Conservation (phyloP, 148 eudicot genomes). For the Agrostemma githago region DNA sequence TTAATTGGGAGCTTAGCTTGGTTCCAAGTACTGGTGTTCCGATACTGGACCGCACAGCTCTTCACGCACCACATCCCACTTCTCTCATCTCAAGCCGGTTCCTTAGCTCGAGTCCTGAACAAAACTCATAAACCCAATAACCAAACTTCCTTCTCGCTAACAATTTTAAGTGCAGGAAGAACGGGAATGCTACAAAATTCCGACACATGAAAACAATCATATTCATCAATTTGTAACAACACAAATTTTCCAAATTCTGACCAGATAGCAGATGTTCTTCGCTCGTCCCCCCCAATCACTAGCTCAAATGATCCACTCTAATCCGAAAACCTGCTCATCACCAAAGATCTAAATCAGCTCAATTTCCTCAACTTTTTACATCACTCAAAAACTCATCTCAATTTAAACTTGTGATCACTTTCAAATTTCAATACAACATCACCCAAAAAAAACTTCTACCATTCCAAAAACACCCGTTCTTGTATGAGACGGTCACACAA, state of each 20-base stretch:
- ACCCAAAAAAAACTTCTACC: too few species aligned
- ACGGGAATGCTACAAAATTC: constrained; percentile 20
- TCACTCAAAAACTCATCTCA: background rate
- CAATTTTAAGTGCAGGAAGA: constrained; percentile 19
- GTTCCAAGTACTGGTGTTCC: constrained; percentile 23
- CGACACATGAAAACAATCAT: constrained; percentile 25
- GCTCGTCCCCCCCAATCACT: background rate
- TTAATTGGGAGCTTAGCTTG: constrained; percentile 27
- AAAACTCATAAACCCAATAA: constrained; percentile 23
- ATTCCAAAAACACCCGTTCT: too few species aligned
- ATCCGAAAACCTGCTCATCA: constrained; percentile 14
- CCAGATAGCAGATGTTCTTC: constrained; percentile 18
- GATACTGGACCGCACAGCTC: constrained; percentile 27
- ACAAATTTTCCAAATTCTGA: constrained; percentile 26
- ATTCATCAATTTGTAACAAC: constrained; percentile 14
- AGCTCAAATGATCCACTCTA: constrained; percentile 12
- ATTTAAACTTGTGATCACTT: constrained; percentile 3
- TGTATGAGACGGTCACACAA: too few species aligned
- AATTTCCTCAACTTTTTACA: background rate
- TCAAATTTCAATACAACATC: constrained; percentile 10
- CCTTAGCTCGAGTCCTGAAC: constrained; percentile 24
- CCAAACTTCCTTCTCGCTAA: constrained; percentile 22
- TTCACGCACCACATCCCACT: constrained; percentile 41
- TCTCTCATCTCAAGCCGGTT: constrained; percentile 36
- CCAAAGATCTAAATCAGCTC: constrained; percentile 9